A percentile compares a stretch with the other conserved stretches of the same genome.
Evolutionary conservation across 2,329 filamentous ascomycete genomes (phyloP).

Genomic region (Ophiosphaerella narmari): DNA sequence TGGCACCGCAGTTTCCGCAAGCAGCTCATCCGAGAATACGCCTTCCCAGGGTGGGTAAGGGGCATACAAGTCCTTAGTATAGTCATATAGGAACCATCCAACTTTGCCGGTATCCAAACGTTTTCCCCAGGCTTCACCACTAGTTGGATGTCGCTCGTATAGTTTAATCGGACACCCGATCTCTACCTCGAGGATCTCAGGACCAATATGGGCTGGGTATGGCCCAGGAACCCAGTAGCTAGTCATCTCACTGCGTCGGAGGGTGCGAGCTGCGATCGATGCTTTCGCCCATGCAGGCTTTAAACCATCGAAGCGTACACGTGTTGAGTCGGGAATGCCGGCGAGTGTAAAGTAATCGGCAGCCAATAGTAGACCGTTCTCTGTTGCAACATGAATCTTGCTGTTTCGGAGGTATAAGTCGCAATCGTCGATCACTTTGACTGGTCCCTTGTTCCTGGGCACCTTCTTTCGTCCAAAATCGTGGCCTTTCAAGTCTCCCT

Average conservation of each 20-base stretch:
- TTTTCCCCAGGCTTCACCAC: neutral
- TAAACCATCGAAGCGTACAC: slow-evolving; percentile 20
- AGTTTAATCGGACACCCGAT: neutral
- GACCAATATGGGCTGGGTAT: neutral
- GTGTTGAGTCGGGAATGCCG: slow-evolving; percentile 17
- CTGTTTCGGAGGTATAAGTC: slow-evolving; percentile 20
- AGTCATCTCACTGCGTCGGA: neutral
- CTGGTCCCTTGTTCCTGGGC: neutral
- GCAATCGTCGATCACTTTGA: slow-evolving; percentile 13
- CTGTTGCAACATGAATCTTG: slow-evolving; percentile 21
- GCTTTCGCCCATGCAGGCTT: slow-evolving; percentile 20
- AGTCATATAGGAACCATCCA: neutral
- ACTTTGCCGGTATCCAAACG: neutral
- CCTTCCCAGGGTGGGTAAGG: neutral
- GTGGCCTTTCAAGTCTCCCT: slow-evolving; percentile 5
- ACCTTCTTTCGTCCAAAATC: slow-evolving; percentile 11
- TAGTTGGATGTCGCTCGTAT: neutral
- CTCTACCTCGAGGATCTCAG: neutral
- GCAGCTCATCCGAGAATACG: neutral
- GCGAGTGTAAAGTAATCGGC: slow-evolving; percentile 20
- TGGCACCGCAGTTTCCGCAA: neutral
- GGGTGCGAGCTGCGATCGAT: neutral
- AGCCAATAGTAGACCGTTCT: slow-evolving; percentile 17
- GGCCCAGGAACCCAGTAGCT: neutral
- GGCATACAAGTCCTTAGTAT: neutral